A percentile compares a stretch with the other conserved stretches of the same genome.
Conservation (phyloP, 2,329 filamentous ascomycete species). For the Claviceps maximensis region DNA sequence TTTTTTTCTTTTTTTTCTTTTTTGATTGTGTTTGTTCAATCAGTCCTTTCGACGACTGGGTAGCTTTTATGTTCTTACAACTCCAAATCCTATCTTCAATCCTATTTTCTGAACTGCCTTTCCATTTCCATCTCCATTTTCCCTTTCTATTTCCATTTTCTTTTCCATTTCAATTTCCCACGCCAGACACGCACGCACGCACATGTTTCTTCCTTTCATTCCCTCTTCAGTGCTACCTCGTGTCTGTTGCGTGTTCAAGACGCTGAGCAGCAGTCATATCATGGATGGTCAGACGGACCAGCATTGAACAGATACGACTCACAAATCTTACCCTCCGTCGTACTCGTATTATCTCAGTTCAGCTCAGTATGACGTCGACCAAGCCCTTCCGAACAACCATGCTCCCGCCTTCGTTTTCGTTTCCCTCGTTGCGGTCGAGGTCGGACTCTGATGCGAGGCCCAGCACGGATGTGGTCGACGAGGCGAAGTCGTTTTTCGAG, state of each 20-base stretch:
- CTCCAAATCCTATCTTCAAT: too few relatives aligned
- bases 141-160: too few relatives aligned
- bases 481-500: neutral
- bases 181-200: neutral
- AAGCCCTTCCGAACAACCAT: slow-evolving; percentile 28
- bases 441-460: slow-evolving; percentile 10
- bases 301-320: neutral
- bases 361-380: slow-evolving; percentile 32
- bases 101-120: too few relatives aligned
- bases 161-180: neutral
- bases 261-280: neutral
- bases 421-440: slow-evolving; percentile 19
- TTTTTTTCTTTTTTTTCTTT: neutral
- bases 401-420: slow-evolving; percentile 24
- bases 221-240: neutral
- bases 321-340: neutral
- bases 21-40: neutral
- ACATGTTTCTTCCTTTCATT: neutral
- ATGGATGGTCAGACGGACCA: neutral
- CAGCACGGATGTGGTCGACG: neutral
- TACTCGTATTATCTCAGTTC: slow-evolving; percentile 7
- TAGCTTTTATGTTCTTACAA: neutral
- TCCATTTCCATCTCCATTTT: too few relatives aligned
- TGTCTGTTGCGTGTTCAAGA: neutral
- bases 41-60: neutral